phyloP scores from a whole-genome alignment of 306 rosid genomes.

The Cyclanthera cordifolia region DNA sequence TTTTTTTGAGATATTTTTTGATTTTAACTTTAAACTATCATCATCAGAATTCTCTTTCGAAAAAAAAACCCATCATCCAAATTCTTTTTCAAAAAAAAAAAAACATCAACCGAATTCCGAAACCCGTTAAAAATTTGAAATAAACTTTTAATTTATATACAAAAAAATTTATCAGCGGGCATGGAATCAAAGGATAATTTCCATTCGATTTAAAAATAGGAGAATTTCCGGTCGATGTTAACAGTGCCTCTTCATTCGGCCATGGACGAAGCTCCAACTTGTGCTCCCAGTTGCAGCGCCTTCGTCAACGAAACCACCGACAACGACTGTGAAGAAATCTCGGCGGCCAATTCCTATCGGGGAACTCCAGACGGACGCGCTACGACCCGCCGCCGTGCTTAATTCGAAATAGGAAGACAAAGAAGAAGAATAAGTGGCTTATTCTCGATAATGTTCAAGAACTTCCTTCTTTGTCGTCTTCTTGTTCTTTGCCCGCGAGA shows the following conservation, averaged over 20 bases:
- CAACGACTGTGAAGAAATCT: background rate
- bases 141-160: too few relatives aligned
- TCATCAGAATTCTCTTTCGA: too few relatives aligned
- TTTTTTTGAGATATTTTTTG: too few relatives aligned
- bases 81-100: too few relatives aligned
- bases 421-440: slow-evolving; percentile 19
- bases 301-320: background rate
- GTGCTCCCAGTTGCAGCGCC: slow-evolving; percentile 12
- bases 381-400: slow-evolving; percentile 8
- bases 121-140: too few relatives aligned
- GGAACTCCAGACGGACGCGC: slow-evolving; percentile 13
- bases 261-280: slow-evolving; percentile 6
- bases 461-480: slow-evolving; percentile 23
- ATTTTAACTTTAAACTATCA: too few relatives aligned
- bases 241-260: background rate
- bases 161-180: background rate
- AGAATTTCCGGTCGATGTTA: background rate
- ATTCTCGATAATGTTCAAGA: slow-evolving; percentile 16
- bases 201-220: too few relatives aligned
- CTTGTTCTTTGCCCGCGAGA: slow-evolving; percentile 18
- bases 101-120: too few relatives aligned
- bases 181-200: too few relatives aligned
- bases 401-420: slow-evolving; percentile 12
- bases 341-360: background rate
- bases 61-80: too few relatives aligned